A percentile compares a stretch with the other conserved stretches of the same genome.
Evolutionary conservation across 768 basidiomycete genomes (phyloP).

Genomic region (Tylopilus vinaceipallidus): DNA sequence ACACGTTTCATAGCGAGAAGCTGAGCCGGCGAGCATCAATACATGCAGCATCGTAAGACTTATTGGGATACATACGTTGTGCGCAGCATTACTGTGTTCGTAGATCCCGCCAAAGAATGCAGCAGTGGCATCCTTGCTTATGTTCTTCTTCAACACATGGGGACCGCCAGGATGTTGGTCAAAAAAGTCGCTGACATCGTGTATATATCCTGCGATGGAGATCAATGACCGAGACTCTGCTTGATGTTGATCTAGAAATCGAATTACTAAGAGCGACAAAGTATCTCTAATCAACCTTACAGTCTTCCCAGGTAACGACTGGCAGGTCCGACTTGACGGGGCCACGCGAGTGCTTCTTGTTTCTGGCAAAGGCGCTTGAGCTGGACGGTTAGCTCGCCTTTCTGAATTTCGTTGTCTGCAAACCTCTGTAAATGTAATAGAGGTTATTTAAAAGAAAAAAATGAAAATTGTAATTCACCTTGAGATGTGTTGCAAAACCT

Average conservation of each 20-base stretch:
- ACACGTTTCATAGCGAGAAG: constrained; percentile 13
- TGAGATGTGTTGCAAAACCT: constrained; percentile 52
- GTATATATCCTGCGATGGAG: constrained; percentile 86
- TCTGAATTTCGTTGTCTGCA: constrained; percentile 64
- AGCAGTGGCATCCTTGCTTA: constrained; percentile 86
- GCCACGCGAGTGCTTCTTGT: constrained; percentile 75
- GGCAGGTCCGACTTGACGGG: constrained; percentile 75
- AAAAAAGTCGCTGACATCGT: constrained; percentile 75
- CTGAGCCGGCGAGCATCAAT: not conserved
- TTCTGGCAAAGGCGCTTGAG: constrained; percentile 77
- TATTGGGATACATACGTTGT: constrained; percentile 53
- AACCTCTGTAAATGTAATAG: constrained; percentile 31
- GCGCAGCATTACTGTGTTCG: constrained; percentile 79
- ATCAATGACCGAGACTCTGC: constrained; percentile 74
- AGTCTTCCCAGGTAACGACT: constrained; percentile 81
- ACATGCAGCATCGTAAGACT: not conserved
- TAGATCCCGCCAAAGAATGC: constrained; percentile 91
- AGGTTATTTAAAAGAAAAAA: not conserved
- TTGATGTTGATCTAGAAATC: constrained; percentile 66
- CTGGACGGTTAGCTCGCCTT: constrained; percentile 89
- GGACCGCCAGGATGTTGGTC: constrained; percentile 89
- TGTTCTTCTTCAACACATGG: constrained; percentile 73
- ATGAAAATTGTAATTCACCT: constrained; percentile 26
- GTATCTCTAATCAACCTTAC: constrained; percentile 34
- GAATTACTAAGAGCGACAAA: constrained; percentile 5